These are phyloP conservation scores for Ochromonas danica DNA, from an alignment of 108 stramenopile genomes.

Conservation along the genomic window DNA sequence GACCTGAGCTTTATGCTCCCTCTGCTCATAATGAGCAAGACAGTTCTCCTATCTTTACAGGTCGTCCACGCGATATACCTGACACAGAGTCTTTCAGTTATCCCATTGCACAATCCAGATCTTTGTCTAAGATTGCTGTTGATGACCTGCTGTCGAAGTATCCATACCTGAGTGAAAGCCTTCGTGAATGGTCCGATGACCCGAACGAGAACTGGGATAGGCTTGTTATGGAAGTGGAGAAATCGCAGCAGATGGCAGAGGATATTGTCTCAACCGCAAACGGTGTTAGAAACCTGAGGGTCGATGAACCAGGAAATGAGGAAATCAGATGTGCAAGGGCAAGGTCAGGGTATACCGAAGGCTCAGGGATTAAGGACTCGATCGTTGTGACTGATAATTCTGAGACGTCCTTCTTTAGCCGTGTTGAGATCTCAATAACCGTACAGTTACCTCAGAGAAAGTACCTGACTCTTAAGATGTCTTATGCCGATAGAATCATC, in stretches of 20 bases:
- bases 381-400: constrained; percentile 10
- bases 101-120: constrained; percentile 15
- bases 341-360: constrained; percentile 14
- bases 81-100: constrained; percentile 15
- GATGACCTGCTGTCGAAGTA: constrained; percentile 14
- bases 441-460: constrained; percentile 15
- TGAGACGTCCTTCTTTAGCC: constrained; percentile 14
- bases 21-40: constrained; percentile 15
- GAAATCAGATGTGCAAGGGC: constrained; percentile 14
- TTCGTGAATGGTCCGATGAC: constrained; percentile 14
- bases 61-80: constrained; percentile 13
- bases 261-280: constrained; percentile 15
- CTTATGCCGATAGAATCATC: constrained; percentile 15
- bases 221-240: constrained; percentile 15
- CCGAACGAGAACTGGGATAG: constrained; percentile 13
- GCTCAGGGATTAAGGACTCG: constrained; percentile 9
- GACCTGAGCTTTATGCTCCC: constrained; percentile 13
- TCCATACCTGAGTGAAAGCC: constrained; percentile 14
- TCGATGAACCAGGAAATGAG: constrained; percentile 9
- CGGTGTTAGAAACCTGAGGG: constrained; percentile 5
- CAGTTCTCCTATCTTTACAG: constrained; percentile 15
- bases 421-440: constrained; percentile 15
- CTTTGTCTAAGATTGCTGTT: constrained; percentile 16
- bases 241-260: constrained; percentile 5
- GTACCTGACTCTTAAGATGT: constrained; percentile 15